Conservation (phyloP, 164 flowering plant species). For the Aristolochia contorta region DNA sequence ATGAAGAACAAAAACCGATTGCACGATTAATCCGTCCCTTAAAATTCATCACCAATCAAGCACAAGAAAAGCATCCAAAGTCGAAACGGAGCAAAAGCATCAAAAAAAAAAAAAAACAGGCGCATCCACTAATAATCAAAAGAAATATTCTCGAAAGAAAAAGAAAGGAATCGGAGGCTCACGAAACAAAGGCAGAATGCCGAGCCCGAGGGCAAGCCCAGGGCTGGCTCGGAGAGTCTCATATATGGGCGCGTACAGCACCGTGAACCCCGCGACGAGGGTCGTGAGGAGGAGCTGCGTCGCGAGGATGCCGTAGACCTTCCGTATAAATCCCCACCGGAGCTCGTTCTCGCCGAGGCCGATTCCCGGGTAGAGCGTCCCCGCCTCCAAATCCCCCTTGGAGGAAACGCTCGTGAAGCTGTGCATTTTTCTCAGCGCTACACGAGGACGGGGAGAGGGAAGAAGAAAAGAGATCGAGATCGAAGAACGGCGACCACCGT, state of each 20-base stretch:
- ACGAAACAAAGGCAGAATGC: conserved; percentile 71
- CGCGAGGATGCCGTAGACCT: conserved; percentile 81
- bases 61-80: too few relatives aligned
- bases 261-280: conserved; percentile 57
- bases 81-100: too few relatives aligned
- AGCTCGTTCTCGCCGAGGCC: conserved; percentile 76
- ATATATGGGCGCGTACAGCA: conserved; percentile 64
- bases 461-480: too few relatives aligned
- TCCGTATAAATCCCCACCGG: conserved; percentile 94
- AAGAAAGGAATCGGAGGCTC: conserved; percentile 10
- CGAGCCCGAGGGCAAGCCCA: conserved; percentile 58
- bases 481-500: too few relatives aligned
- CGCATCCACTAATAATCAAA: too few relatives aligned
- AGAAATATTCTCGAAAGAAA: too few relatives aligned
- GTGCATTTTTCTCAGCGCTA: conserved; percentile 23
- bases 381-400: conserved; percentile 42
- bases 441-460: neutral
- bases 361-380: conserved; percentile 73
- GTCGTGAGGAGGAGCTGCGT: conserved; percentile 87
- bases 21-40: too few relatives aligned
- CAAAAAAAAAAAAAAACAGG: neutral
- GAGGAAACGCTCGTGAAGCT: conserved; percentile 39
- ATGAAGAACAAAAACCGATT: too few relatives aligned
- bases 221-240: conserved; percentile 53
- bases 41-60: too few relatives aligned